Percentiles rank a stretch among this genome's conserved stretches.
Evolutionary conservation across 1,284 basidiomycete genomes (phyloP).

Genomic region (Cryptococcus sp.): DNA sequence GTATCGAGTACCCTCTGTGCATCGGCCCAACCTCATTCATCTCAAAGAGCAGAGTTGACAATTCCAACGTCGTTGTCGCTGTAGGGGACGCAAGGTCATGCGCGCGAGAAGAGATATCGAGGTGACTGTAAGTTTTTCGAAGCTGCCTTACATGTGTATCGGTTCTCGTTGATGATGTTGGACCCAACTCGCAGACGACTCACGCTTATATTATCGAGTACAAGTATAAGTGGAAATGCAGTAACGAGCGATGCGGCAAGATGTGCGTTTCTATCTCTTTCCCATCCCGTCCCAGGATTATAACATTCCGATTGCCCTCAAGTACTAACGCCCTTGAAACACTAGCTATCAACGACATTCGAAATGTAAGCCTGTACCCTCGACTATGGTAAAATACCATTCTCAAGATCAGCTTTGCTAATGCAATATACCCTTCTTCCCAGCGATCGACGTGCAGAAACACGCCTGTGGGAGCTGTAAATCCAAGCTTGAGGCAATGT

Average conservation of each 20-base stretch:
- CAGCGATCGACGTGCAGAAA: constrained; percentile 44
- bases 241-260: constrained; percentile 34
- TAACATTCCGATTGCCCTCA: too few species aligned
- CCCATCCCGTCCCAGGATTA: too few species aligned
- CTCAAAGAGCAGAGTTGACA: background rate
- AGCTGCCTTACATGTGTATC: background rate
- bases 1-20: constrained; percentile 15
- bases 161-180: background rate
- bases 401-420: background rate
- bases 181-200: constrained; percentile 33
- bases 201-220: constrained; percentile 50
- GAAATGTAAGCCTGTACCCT: constrained; percentile 32
- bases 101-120: constrained; percentile 42
- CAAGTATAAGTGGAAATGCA: constrained; percentile 51
- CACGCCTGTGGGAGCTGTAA: constrained; percentile 45
- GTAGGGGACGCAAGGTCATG: constrained; percentile 48
- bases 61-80: background rate
- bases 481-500: constrained; percentile 39
- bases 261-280: constrained; percentile 32
- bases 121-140: constrained; percentile 40
- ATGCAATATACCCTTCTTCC: background rate
- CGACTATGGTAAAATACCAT: background rate
- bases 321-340: too few species aligned
- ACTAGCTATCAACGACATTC: constrained; percentile 46
- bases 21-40: too few species aligned